Conservation (phyloP, 441 rosid genomes). For the Corymbia calophylla region DNA sequence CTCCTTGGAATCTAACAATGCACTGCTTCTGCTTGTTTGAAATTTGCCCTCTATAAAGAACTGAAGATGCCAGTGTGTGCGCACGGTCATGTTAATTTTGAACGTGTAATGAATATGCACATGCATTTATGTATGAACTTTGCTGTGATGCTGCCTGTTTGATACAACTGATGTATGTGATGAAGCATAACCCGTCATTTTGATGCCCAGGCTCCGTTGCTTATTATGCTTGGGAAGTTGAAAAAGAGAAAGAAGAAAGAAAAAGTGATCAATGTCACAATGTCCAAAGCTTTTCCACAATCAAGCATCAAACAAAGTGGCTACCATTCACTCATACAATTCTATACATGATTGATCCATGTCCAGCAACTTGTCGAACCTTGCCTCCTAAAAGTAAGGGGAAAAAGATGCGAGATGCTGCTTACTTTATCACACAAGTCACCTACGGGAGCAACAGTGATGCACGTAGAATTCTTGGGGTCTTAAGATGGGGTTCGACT, state of each 20-base stretch:
- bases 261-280: not conserved
- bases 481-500: slow-evolving; percentile 5
- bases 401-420: not conserved
- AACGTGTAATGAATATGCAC: not conserved
- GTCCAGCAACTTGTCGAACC: not conserved
- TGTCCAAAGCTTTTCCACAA: not conserved
- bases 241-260: not conserved
- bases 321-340: not conserved
- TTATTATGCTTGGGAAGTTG: not conserved
- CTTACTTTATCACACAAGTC: not conserved
- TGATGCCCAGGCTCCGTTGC: not conserved
- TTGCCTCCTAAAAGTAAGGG: not conserved
- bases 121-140: not conserved
- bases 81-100: not conserved
- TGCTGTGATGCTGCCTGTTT: not conserved
- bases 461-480: not conserved
- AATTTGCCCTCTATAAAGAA: not conserved
- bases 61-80: not conserved
- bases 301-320: not conserved
- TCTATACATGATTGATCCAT: not conserved
- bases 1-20: not conserved
- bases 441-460: not conserved
- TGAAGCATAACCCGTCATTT: not conserved
- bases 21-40: not conserved
- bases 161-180: not conserved